A percentile compares a stretch with the other conserved stretches of the same genome.
Conservation (phyloP, 2,329 filamentous ascomycete species). For the Fusarium brevicatenulatum region DNA sequence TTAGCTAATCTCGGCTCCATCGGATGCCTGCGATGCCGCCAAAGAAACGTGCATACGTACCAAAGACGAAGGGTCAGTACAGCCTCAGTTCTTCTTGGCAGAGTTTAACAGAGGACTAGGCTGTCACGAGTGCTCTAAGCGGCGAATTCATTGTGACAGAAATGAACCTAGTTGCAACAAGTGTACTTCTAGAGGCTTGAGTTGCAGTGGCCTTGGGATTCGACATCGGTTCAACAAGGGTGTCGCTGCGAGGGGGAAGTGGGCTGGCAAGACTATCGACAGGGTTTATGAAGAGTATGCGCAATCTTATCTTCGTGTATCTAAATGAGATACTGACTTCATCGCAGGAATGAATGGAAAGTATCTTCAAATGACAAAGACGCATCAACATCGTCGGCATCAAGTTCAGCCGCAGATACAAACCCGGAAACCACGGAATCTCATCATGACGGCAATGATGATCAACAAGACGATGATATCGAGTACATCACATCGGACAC, state of each 20-base stretch:
- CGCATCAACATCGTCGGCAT: neutral
- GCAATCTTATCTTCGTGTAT: rapidly evolving
- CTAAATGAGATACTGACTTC: neutral
- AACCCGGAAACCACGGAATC: rapidly evolving
- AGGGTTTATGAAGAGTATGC: constrained; percentile 36
- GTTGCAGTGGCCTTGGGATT: constrained; percentile 40
- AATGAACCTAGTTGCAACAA: constrained; percentile 36
- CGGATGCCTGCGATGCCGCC: constrained; percentile 32
- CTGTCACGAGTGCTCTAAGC: constrained; percentile 41
- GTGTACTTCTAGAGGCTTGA: constrained; percentile 35
- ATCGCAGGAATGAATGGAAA: constrained; percentile 23
- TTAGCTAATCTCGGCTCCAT: neutral
- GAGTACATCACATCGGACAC: neutral
- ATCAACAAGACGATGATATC: neutral
- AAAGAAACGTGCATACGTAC: constrained; percentile 42
- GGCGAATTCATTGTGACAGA: constrained; percentile 41
- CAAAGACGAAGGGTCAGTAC: constrained; percentile 39
- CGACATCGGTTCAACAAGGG: constrained; percentile 43
- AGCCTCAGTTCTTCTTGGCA: neutral
- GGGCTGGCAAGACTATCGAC: constrained; percentile 42
- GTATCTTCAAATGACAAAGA: neutral
- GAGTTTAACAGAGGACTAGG: neutral
- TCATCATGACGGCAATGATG: rapidly evolving
- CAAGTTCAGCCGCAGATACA: neutral
- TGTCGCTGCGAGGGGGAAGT: constrained; percentile 40